Base-by-base conservation (phyloP, 2,329 filamentous ascomycete species). In the Penicillium brevicompactum region DNA sequence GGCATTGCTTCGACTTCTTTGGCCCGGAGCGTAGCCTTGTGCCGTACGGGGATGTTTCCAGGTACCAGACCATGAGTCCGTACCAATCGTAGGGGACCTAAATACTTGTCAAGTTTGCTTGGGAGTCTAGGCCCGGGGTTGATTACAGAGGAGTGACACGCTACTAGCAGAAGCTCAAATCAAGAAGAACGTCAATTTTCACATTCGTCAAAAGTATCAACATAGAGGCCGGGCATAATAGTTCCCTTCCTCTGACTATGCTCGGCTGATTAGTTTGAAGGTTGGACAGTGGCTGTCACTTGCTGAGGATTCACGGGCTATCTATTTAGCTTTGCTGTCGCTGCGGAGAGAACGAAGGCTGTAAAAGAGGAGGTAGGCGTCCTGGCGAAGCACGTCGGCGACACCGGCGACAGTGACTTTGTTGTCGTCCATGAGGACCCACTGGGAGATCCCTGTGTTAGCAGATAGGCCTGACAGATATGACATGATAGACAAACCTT, bases 371-470 rank as follows among this genome's bases (percentile, higher is more conserved):
- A 97, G 79, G 73, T 97, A 97, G 0, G 93, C 92, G 71, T 96
- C 88, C 13, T 91, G 90, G 30, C 84, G 84, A 41, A 97, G 80
- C 3, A 97, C 93, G 56, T 97, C 91, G 5, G 89, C 89, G 69
- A 94, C 88, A 45, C 85, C 86, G 2, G 91, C 93, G 53, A 92
- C 70, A 58, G 92, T 90, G 22, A 97, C 93, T 71, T 91, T 92
- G 71, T 94, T 92, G 70, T 97, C 93, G 68, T 97, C 95, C 75
- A 97, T 97, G 52, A 90, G 86, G 73, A 96, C 96, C 93, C 93
- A 97, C 83, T 96, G 62, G 14, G 58, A 70, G 24, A 24, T 13
- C 10, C 41, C 44, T 5, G 21, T 11, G 41, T 63, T 37, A 61
- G 51, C n/a, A 42, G 16, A 22, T 41, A 37, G 10, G 46, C 14